Percentiles rank a stretch among this genome's conserved stretches.
Conservation (phyloP, 345 rosid genomes). For the Hibiscus mutabilis region DNA sequence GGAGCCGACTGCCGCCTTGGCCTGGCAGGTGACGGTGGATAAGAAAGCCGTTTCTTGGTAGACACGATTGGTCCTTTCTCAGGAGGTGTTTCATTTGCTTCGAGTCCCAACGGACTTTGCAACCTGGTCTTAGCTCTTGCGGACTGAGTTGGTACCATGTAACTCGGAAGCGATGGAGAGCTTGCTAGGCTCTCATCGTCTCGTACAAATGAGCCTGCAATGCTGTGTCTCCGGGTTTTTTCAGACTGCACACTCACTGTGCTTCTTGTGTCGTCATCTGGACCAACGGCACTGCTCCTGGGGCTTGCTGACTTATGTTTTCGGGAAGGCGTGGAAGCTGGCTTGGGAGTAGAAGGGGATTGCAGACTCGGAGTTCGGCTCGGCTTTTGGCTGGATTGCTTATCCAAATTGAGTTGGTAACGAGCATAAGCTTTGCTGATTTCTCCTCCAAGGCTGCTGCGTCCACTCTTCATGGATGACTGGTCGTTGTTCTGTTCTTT, state of each 20-base stretch:
- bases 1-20: constrained; percentile 76
- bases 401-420: constrained; percentile 56
- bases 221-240: constrained; percentile 60
- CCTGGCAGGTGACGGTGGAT: constrained; percentile 67
- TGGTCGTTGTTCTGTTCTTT: constrained; percentile 51
- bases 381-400: constrained; percentile 51
- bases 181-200: constrained; percentile 76
- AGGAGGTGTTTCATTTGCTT: constrained; percentile 37
- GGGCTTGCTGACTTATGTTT: constrained; percentile 60
- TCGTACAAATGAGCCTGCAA: constrained; percentile 47
- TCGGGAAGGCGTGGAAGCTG: constrained; percentile 34
- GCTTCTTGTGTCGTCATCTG: constrained; percentile 76
- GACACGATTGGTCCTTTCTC: constrained; percentile 36
- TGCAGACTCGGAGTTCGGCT: constrained; percentile 35
- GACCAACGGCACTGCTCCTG: constrained; percentile 28
- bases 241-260: constrained; percentile 58
- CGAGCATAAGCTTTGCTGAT: constrained; percentile 55
- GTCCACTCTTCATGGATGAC: constrained; percentile 40
- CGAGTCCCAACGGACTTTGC: constrained; percentile 43
- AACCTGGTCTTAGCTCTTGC: constrained; percentile 77
- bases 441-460: constrained; percentile 48
- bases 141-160: constrained; percentile 91
- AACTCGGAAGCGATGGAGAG: constrained; percentile 66
- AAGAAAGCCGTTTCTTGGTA: constrained; percentile 77
- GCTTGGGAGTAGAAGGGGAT: constrained; percentile 61